Conservation (phyloP, 495 filamentous ascomycete genomes). For the Aspergillus sparsus region DNA sequence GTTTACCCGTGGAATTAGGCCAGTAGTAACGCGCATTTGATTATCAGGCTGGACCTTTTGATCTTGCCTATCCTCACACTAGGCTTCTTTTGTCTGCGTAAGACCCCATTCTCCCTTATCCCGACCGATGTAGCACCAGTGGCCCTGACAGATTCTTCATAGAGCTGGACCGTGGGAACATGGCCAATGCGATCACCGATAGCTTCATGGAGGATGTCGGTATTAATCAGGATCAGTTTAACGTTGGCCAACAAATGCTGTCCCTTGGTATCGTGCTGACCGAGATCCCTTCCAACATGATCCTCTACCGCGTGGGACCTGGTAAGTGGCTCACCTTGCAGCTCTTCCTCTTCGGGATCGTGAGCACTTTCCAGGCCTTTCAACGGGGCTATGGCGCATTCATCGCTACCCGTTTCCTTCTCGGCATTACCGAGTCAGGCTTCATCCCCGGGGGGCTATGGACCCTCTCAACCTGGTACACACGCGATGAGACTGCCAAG, state of each 20-base stretch:
- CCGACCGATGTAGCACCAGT: not conserved
- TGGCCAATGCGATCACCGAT: constrained; percentile 52
- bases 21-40: not conserved
- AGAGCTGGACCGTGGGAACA: constrained; percentile 54
- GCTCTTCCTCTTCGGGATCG: constrained; percentile 58
- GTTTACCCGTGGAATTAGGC: not conserved
- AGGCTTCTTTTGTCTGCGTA: constrained; percentile 19
- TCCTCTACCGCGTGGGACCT: constrained; percentile 58
- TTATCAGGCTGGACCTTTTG: constrained; percentile 14
- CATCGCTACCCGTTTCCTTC: constrained; percentile 51
- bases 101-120: not conserved
- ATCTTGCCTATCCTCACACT: constrained; percentile 21
- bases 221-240: constrained; percentile 58
- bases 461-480: constrained; percentile 20
- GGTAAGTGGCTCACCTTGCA: constrained; percentile 55
- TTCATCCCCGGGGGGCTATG: constrained; percentile 15
- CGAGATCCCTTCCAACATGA: constrained; percentile 59
- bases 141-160: not conserved
- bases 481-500: constrained; percentile 8
- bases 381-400: constrained; percentile 50
- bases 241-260: constrained; percentile 55
- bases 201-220: constrained; percentile 53
- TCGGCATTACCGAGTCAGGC: constrained; percentile 40
- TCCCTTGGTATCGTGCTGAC: constrained; percentile 57
- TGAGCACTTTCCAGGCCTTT: constrained; percentile 61